Percentiles rank a stretch among this genome's conserved stretches.
Evolutionary conservation across 768 basidiomycete species (phyloP).

Genomic region (Lactarius deliciosus): DNA sequence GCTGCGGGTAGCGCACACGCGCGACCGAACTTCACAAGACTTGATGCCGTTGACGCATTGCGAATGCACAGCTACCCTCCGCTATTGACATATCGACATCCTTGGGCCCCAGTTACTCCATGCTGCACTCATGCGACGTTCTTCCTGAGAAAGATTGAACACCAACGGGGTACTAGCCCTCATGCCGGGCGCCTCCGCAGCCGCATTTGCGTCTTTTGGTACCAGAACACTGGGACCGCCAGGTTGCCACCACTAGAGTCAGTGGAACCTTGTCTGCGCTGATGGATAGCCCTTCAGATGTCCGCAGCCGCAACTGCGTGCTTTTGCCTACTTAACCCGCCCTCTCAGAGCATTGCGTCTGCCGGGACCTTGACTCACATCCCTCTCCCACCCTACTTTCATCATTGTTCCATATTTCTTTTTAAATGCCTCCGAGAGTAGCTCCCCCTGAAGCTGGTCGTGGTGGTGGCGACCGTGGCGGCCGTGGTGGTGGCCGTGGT

Average conservation of each 20-base stretch:
- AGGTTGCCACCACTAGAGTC: conserved; percentile 2
- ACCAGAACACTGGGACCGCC: neutral
- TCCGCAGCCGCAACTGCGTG: neutral
- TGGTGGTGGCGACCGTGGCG: conserved; percentile 29
- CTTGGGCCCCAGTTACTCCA: neutral
- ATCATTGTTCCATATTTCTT: neutral
- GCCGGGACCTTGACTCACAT: neutral
- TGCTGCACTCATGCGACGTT: neutral
- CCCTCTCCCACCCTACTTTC: neutral
- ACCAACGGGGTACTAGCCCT: neutral
- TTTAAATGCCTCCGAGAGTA: neutral
- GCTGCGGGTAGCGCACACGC: neutral
- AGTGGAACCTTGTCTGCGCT: neutral
- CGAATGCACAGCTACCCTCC: neutral
- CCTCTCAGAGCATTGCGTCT: neutral
- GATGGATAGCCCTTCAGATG: neutral
- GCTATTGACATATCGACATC: neutral
- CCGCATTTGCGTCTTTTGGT: neutral
- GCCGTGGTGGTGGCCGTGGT: neutral
- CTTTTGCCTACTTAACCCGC: neutral
- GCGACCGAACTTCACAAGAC: neutral
- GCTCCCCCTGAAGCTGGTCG: neutral
- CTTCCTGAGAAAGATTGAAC: neutral
- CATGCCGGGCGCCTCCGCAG: neutral
- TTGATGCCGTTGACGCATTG: neutral